phyloP scores from a whole-genome alignment of 768 basidiomycete genomes.

The Astraeus odoratus region DNA sequence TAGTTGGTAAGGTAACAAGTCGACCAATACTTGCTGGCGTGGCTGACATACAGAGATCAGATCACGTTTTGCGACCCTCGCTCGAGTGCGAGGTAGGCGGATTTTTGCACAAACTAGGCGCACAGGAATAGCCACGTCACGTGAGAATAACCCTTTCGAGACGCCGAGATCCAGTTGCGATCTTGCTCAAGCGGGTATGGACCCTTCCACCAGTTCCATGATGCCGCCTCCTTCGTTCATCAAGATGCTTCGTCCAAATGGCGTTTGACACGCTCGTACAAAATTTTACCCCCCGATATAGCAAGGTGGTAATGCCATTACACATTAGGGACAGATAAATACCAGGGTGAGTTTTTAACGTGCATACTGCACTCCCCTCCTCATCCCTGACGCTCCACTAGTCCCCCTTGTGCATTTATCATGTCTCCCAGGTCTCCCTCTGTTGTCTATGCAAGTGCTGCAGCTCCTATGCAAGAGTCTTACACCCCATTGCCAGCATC shows the following conservation, averaged over 20 bases:
- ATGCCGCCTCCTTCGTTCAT: neutral
- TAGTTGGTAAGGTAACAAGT: no score
- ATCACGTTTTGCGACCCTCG: no score
- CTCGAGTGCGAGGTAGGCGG: no score
- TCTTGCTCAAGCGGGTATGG: no score
- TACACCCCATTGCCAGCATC: slow-evolving; percentile 22
- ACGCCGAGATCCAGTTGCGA: neutral
- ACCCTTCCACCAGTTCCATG: neutral
- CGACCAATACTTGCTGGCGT: no score
- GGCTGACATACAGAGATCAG: no score
- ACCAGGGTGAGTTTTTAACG: slow-evolving; percentile 6
- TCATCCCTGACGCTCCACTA: no score
- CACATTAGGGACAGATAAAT: slow-evolving; percentile 22
- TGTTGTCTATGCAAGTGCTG: slow-evolving; percentile 21
- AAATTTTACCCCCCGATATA: slow-evolving; percentile 13
- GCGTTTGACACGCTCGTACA: slow-evolving; percentile 1
- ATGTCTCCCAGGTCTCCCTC: slow-evolving; percentile 23
- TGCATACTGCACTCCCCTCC: neutral
- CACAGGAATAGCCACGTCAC: neutral
- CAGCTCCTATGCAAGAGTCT: slow-evolving; percentile 23
- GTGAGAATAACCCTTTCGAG: neutral
- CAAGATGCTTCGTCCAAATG: neutral
- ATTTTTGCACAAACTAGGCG: no score
- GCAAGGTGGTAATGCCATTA: slow-evolving; percentile 16
- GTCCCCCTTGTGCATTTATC: neutral